phyloP scores from a whole-genome alignment of 164 flowering plant species.

The Piper longum region DNA sequence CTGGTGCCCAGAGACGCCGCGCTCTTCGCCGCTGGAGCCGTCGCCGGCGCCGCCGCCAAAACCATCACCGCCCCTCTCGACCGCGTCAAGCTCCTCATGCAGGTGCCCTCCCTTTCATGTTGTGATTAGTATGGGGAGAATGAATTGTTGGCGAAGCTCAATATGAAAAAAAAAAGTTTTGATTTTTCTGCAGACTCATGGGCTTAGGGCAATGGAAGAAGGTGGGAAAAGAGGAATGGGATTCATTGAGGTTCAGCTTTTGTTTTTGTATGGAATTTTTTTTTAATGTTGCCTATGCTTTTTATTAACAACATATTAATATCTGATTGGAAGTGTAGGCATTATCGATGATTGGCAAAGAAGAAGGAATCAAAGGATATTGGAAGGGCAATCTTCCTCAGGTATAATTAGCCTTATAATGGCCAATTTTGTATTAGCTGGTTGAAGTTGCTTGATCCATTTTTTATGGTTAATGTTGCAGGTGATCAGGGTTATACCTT shows the following conservation, averaged over 20 bases:
- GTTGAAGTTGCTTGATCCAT: neutral
- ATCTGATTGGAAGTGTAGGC: slow-evolving; percentile 31
- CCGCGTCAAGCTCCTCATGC: slow-evolving; percentile 83
- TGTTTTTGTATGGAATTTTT: too few species aligned
- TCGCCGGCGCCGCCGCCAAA: slow-evolving; percentile 84
- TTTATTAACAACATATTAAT: neutral
- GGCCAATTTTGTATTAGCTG: neutral
- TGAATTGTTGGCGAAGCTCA: neutral
- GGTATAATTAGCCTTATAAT: slow-evolving; percentile 26
- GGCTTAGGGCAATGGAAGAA: slow-evolving; percentile 63
- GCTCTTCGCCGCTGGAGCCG: slow-evolving; percentile 76
- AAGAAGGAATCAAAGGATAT: slow-evolving; percentile 87
- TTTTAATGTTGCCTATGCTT: neutral
- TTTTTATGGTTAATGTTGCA: slow-evolving; percentile 7
- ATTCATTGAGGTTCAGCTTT: slow-evolving; percentile 56
- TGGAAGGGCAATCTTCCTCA: slow-evolving; percentile 99
- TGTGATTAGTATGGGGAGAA: neutral
- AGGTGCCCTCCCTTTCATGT: slow-evolving; percentile 22
- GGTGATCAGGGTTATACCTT: slow-evolving; percentile 87
- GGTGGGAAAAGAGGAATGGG: slow-evolving; percentile 73
- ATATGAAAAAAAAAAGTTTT: neutral
- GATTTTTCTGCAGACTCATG: slow-evolving; percentile 56
- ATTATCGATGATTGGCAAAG: slow-evolving; percentile 51
- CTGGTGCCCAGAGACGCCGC: slow-evolving; percentile 65
- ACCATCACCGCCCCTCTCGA: slow-evolving; percentile 84